Percentiles rank a stretch among this genome's conserved stretches.
Evolutionary conservation across 257 asterid species (phyloP).

Genomic region (Leptodermis oblonga): DNA sequence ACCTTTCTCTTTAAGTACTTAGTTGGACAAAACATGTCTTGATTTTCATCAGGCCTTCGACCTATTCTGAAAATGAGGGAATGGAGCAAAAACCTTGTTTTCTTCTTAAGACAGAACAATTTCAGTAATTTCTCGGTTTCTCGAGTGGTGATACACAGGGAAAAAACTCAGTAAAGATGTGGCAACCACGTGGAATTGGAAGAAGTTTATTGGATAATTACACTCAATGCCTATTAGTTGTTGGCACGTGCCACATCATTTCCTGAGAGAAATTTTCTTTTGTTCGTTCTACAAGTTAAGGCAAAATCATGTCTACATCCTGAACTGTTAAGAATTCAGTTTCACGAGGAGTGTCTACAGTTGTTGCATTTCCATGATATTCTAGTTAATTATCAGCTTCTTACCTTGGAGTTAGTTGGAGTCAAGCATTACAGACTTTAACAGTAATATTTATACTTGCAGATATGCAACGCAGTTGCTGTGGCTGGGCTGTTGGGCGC

Average conservation of each 20-base stretch:
- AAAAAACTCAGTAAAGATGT: no score
- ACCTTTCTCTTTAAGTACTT: background rate
- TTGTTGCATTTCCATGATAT: background rate
- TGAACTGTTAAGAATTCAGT: background rate
- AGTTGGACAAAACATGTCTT: background rate
- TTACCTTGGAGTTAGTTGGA: background rate
- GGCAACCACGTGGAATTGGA: no score
- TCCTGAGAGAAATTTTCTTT: background rate
- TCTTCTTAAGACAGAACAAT: background rate
- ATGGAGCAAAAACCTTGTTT: background rate
- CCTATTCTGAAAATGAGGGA: background rate
- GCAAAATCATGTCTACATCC: background rate
- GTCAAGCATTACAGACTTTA: background rate
- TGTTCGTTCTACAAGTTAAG: background rate
- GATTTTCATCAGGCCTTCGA: background rate
- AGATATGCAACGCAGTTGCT: constrained; percentile 94
- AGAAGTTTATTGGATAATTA: no score
- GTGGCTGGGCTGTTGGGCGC: constrained; percentile 78
- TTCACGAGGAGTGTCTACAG: background rate
- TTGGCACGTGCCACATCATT: no score
- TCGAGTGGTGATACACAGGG: no score
- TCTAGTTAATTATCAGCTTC: background rate
- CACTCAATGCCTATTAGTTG: no score
- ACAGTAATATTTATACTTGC: constrained; percentile 20
- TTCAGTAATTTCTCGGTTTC: background rate